Evolutionary conservation across 73 alveolate genomes (phyloP), one percentile per base, ranked within the genome.

Genomic region (Symbiodinium natans): DNA sequence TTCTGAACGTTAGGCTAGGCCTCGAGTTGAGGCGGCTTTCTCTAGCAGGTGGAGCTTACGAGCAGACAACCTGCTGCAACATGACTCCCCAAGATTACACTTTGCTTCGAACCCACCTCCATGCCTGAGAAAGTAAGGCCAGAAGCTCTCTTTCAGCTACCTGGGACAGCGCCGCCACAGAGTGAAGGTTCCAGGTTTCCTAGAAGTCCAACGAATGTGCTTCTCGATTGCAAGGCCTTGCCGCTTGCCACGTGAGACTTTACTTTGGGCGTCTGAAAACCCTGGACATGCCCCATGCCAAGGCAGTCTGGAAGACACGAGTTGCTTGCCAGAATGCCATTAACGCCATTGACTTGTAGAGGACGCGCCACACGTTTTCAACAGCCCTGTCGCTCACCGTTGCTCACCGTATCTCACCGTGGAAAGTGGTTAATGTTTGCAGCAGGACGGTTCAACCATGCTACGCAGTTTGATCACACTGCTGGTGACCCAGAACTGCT

Each of bases 301-400:
- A 90, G 97, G 97, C 75, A 90, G 46, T 68, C 97, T 29, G 97
- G 97, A 11, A 48, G 97, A 80, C 31, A 40, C 27, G 97, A 90
- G 74, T 38, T 90, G 97, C 84, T 90, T 52, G 97, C 43, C 46
- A 68, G 97, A 48, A 68, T 73, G 88, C 97, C 97, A 7, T 56
- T 90, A 25, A 31, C 89, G 10, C 88, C 97, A 3, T 42, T 90
- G 75, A 90, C 97, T 31, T 90, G 97, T 59, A 68, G 97, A 90
- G 97, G 97, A 40, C 29, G 21, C 82, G 27, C n/a, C 43, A 71
- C 77, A 11, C 40, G 19, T 68, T 68, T 68, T n/a, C 27, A 5
- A 13, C 33, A 25, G 39, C 2, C 41, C 1, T 2, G 39, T 25
- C 27, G 63, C 17, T 48, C 63, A 17, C 63, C 8, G 63, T 17